Base-by-base conservation (phyloP, 208 protist genomes). In the Acanthamoeba comandoni region DNA sequence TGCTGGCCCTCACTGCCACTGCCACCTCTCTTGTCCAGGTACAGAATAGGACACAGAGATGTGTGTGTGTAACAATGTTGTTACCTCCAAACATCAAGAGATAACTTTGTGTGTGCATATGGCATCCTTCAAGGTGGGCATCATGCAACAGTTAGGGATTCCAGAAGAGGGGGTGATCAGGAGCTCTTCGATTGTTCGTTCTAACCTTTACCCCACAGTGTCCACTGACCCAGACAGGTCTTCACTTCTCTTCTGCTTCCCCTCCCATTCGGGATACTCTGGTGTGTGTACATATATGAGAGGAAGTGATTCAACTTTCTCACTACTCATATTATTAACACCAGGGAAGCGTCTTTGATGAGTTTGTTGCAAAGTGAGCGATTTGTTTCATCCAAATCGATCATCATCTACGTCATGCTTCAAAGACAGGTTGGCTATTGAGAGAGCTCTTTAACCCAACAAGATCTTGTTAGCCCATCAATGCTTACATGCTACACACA, bases 1-100 rank as follows among this genome's bases (percentile, higher is more conserved):
- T 86, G 9, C 77, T 86, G 4, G 77, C 22, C 0, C 77, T 86
- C 0, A 86, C 77, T 3, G 77, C 52, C 11, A 86, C 77, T 19
- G 48, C 55, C 9, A 86, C 77, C 4, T 39, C 65, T 31, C 29
- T 43, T 43, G 70, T 57, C 7, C 31, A 49, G 70, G 70, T 57
- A 11, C 15, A 62, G 17, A 62, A 62, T 19, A 62, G 55, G 17
- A 62, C 55, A 62, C 55, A 62, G n/a, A n/a, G n/a, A 62, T 15
- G 17, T n/a, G n/a, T 62, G 17, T 62, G 15, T 15, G n/a, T 19
- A 62, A n/a, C 55, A 62, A 15, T 62, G n/a, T 15, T n/a, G n/a
- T 19, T 62, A 62, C 55, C 55, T 62, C 15, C 15, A 19, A 62
- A 62, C 19, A 62, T 15, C 55, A 62, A 62, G 15, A n/a, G n/a